Evolutionary conservation across 257 asterid species (phyloP).

Genomic region (Voacanga thouarsii): DNA sequence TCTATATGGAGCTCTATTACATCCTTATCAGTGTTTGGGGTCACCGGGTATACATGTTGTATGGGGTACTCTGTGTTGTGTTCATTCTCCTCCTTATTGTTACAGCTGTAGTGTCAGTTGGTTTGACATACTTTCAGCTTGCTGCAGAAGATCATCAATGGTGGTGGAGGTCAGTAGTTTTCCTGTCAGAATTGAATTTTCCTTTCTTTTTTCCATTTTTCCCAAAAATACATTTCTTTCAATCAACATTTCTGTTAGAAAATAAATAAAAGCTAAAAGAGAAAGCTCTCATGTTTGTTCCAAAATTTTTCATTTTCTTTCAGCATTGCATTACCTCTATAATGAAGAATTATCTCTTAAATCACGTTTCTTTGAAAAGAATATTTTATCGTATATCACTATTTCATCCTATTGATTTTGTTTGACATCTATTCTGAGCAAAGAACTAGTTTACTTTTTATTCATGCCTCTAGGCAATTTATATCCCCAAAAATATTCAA

Average conservation of each 20-base stretch:
- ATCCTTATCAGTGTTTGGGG: conserved; percentile 32
- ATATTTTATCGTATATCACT: neutral
- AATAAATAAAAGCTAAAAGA: neutral
- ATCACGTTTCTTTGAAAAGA: too few relatives aligned
- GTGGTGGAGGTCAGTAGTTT: conserved; percentile 38
- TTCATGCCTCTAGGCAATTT: neutral
- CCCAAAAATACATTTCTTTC: neutral
- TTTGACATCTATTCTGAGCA: too few relatives aligned
- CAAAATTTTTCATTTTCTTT: too few relatives aligned
- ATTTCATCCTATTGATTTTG: neutral
- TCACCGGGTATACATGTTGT: conserved; percentile 22
- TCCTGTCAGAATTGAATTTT: neutral
- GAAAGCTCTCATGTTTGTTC: too few relatives aligned
- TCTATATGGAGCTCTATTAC: conserved; percentile 25
- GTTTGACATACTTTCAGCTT: conserved; percentile 31
- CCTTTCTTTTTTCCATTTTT: neutral
- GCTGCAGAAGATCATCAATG: conserved; percentile 41
- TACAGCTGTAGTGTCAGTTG: conserved; percentile 27
- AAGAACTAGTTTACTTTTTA: neutral
- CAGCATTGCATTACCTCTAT: too few relatives aligned
- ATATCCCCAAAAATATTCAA: neutral
- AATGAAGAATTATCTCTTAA: too few relatives aligned
- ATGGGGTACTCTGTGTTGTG: conserved; percentile 20
- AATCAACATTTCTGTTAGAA: too few relatives aligned
- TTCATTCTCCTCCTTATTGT: conserved; percentile 24